Evolutionary conservation across 169 alveolate genomes (phyloP), one percentile per base, ranked within the genome.

Genomic region (Cryptosporidium parvum): DNA sequence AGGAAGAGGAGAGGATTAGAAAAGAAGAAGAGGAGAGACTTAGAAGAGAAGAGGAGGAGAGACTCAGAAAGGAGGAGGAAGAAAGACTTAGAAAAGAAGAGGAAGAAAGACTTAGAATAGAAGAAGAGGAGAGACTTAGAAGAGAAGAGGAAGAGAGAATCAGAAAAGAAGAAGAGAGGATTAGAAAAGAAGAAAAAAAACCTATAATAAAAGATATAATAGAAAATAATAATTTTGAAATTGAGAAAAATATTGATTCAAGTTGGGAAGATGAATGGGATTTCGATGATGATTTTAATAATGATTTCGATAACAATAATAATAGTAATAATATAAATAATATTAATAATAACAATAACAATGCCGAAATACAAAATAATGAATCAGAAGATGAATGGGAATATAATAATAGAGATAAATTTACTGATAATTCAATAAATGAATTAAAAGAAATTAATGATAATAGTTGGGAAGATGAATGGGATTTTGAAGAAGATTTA

Each of bases 211-310:
- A 45, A 9, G 53, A 45, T 1, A 56, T 23, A 51, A 42, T 52
- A 0, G 21, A 73, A 33, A 73, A 42, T 73, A 29, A 7, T 58
- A 14, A 71, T 8, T 3, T 12, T 45, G 39, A 51, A 29, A 10
- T 16, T 1, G 69, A 9, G n/a, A 16, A 23, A 21, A 29, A 44
- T 0, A 18, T 16, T 69, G 84, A 69, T 21, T 69, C 65, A 9
- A 23, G 29, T 31, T 71, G 52, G 59, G 67, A 71, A 71, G 69
- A 71, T 71, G 85, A 71, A 51, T 71, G 69, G 85, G 68, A 71
- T 44, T 45, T 33, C 26, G 56, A 45, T 14, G 59, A 31, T 51
- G 69, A 71, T 21, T 45, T 37, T 18, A 31, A 48, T 3, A 31
- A 51, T 3, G 16, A 51, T 29, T 29, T 0, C 2, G 8, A 18